These are phyloP conservation scores for Aspergillus sp. DNA, from an alignment of 2,329 filamentous ascomycete genomes.

Conservation along the genomic window DNA sequence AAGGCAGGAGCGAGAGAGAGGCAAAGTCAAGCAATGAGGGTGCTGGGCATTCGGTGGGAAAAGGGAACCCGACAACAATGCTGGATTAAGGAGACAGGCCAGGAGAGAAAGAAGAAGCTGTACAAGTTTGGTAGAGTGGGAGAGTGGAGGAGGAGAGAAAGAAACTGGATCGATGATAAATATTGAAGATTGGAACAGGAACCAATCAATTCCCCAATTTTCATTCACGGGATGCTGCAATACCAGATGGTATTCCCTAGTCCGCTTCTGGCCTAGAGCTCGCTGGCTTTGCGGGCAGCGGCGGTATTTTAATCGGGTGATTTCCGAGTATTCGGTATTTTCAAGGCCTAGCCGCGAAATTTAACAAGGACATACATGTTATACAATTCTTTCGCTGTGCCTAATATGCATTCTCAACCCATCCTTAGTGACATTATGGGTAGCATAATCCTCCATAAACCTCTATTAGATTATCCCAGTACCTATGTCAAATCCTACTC, in stretches of 20 bases:
- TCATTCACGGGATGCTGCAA: neutral
- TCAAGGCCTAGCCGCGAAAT: neutral
- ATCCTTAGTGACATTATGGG: neutral
- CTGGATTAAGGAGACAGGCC: neutral
- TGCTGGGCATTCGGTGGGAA: neutral
- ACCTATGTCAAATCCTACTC: no score
- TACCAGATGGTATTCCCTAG: neutral
- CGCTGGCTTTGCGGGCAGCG: neutral
- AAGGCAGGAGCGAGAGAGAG: conserved; percentile 5
- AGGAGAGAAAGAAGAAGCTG: conserved; percentile 8
- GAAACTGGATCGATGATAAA: conserved; percentile 13
- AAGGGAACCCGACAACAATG: neutral
- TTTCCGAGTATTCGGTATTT: neutral
- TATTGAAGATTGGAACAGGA: conserved; percentile 12
- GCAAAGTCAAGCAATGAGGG: neutral
- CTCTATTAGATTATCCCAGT: neutral
- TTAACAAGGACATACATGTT: neutral
- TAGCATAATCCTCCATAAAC: neutral
- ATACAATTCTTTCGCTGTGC: neutral
- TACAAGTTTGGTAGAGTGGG: conserved; percentile 7
- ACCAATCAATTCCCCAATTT: conserved; percentile 9
- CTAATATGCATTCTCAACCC: neutral
- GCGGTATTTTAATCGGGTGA: neutral
- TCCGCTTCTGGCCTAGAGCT: neutral
- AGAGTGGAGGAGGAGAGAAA: conserved; percentile 8